These are phyloP conservation scores for Phycomyces nitens DNA, from an alignment of 192 early-diverging fungal species.

Conservation along the genomic window DNA sequence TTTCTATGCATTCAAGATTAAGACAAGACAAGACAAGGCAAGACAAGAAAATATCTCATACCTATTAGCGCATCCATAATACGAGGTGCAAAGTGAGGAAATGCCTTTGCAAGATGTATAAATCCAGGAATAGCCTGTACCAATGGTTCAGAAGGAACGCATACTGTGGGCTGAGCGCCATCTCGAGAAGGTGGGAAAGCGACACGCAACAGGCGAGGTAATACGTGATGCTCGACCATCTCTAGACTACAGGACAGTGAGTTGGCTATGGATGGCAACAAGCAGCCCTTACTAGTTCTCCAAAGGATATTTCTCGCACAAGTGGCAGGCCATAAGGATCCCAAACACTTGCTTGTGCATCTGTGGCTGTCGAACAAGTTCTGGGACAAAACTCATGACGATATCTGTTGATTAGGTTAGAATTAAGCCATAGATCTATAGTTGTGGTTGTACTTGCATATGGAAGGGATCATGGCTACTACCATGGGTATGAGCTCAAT, in stretches of 20 bases:
- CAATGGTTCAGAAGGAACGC: constrained; percentile 26
- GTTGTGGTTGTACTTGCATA: constrained; percentile 35
- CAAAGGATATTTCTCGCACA: constrained; percentile 51
- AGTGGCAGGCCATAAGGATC: constrained; percentile 36
- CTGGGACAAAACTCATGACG: constrained; percentile 52
- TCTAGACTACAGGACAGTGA: constrained; percentile 1
- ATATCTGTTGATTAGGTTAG: constrained; percentile 30
- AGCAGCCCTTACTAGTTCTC: constrained; percentile 41
- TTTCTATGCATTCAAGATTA: too few species aligned
- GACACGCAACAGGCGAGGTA: constrained; percentile 25
- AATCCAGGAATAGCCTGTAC: constrained; percentile 23
- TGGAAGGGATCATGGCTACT: constrained; percentile 60
- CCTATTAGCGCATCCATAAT: constrained; percentile 24
- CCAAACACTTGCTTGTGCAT: constrained; percentile 48
- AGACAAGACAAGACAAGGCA: too few species aligned
- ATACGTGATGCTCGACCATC: constrained; percentile 23
- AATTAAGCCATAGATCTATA: background rate
- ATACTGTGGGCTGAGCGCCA: background rate
- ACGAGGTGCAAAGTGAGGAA: constrained; percentile 25
- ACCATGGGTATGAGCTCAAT: constrained; percentile 45
- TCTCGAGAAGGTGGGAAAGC: constrained; percentile 17
- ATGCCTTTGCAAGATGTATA: constrained; percentile 27
- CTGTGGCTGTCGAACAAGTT: constrained; percentile 50
- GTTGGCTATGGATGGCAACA: background rate
- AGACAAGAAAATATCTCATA: background rate